Conservation (phyloP, 177 flowering plant species). For the Vitis hybrid region DNA sequence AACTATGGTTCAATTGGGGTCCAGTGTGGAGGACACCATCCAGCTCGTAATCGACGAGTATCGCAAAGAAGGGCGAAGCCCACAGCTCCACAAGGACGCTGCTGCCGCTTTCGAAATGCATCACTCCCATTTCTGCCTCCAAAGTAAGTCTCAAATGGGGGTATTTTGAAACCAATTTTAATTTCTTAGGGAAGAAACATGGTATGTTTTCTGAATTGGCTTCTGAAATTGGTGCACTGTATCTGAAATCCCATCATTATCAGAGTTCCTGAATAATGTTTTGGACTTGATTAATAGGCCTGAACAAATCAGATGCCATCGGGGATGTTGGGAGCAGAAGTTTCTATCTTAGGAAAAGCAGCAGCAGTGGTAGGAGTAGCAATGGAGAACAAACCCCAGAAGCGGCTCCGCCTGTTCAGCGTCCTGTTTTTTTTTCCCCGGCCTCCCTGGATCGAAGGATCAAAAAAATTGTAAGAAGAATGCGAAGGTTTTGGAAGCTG, state of each 20-base stretch:
- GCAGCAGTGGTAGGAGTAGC: background rate
- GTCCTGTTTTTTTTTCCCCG: background rate
- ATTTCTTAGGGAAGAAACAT: no score
- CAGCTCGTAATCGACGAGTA: constrained; percentile 56
- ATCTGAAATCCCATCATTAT: no score
- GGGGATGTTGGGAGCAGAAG: constrained; percentile 15
- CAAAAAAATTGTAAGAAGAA: background rate
- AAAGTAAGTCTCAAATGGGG: constrained; percentile 40
- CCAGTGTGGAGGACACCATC: constrained; percentile 74
- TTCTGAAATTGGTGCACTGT: no score
- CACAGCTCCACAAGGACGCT: constrained; percentile 34
- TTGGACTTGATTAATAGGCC: background rate
- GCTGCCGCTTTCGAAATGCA: constrained; percentile 52
- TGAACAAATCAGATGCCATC: constrained; percentile 8
- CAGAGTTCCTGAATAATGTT: background rate
- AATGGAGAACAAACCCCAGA: background rate
- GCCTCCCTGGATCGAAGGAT: background rate
- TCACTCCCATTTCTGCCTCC: constrained; percentile 77
- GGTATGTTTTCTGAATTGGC: no score
- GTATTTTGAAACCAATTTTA: no score
- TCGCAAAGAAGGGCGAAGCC: constrained; percentile 63
- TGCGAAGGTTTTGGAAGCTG: background rate
- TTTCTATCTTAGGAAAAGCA: constrained; percentile 9
- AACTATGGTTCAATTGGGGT: constrained; percentile 69
- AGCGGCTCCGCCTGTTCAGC: background rate